Base-by-base conservation (phyloP, 1,284 basidiomycete genomes). In the Sphaerobolus stellatus region DNA sequence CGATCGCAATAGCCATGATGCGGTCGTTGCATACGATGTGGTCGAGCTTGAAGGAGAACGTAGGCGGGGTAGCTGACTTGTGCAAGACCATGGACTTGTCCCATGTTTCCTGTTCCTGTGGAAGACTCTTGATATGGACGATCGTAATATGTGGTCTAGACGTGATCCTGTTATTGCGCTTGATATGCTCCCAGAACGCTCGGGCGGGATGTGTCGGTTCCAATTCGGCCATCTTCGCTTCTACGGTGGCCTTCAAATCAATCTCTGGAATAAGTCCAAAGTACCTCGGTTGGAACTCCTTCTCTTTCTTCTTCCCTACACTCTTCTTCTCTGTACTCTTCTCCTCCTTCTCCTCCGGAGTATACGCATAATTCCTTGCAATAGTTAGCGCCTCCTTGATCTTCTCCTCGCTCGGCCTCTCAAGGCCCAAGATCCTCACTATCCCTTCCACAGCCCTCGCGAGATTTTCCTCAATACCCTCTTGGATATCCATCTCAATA, bases 61-160 rank as follows among this genome's bases (percentile, higher is more conserved):
- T 59, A 1, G 86, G 83, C 3, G 80, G 73, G 1, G 59, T 54
- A 0, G 68, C 58, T 33, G 78, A 62, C 25, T 64, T 66, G 25
- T 80, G 73, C 9, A 93, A 68, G 6, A 60, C 64, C 20, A 66
- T 62, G 62, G 90, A 94, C 16, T 72, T 71, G 6, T 85, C 77
- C 93, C 93, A 95, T 2, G 92, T 69, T 18, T 60, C 67, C 54
- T 70, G 53, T 36, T 79, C 80, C 5, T 54, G 73, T 4, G 78
- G 75, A 4, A 88, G 73, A 24, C 71, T 68, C 25, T 85, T 87
- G 58, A 72, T 70, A 68, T 99, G 96, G 7, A 89, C 84, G 51
- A 98, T 73, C 0, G 96, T 98, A 52, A 98, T 76, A 68, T 99
- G 96, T 1, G 95, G 94, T 4, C 77, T 71, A 13, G 68, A 62